Evolutionary conservation across 2,329 filamentous ascomycete species (phyloP).

Genomic region (Alternaria sp.): DNA sequence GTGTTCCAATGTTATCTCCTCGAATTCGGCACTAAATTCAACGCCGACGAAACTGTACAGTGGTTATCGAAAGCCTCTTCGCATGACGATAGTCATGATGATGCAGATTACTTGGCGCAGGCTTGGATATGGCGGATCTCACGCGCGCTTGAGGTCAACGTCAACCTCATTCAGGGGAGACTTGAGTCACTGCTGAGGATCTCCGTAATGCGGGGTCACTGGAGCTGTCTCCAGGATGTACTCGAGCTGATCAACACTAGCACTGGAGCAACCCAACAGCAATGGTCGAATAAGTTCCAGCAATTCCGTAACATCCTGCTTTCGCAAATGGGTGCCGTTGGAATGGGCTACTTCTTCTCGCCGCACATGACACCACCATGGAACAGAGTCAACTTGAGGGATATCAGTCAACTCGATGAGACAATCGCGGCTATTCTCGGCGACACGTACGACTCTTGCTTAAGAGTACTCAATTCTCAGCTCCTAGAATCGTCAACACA

Average conservation of each 20-base stretch:
- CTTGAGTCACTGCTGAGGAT: no score
- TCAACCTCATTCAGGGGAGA: background rate
- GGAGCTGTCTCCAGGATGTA: no score
- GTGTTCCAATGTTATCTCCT: background rate
- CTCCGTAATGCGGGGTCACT: no score
- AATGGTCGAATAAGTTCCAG: background rate
- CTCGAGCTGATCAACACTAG: no score
- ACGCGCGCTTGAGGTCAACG: background rate
- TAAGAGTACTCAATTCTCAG: no score
- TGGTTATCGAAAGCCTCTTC: slow-evolving; percentile 6
- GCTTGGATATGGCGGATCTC: slow-evolving; percentile 20
- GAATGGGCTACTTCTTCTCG: background rate
- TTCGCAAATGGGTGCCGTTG: background rate
- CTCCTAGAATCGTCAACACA: no score
- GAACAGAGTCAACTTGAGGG: background rate
- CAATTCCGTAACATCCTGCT: background rate
- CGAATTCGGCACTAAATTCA: background rate
- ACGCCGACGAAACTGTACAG: background rate
- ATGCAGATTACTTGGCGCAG: slow-evolving; percentile 15
- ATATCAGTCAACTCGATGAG: background rate
- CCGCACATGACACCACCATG: background rate
- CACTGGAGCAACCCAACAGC: no score
- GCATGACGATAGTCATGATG: slow-evolving; percentile 14
- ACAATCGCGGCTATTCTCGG: background rate
- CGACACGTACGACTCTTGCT: no score